A percentile compares a stretch with the other conserved stretches of the same genome.
phyloP scores from a whole-genome alignment of 1,139 yeast genomes.

The Geotrichum europaeum region DNA sequence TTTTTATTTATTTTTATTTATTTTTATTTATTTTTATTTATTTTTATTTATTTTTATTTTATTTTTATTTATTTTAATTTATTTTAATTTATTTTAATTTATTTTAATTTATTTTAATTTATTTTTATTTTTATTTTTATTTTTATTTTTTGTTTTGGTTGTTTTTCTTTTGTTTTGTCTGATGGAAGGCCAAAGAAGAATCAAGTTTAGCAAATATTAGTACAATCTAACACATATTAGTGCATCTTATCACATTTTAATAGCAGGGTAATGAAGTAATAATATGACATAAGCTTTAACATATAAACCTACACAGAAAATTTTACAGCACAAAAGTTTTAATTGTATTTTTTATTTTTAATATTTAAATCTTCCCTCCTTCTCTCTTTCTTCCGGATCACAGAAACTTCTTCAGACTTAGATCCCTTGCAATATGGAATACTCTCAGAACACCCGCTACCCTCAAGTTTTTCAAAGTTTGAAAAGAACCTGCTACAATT shows the following conservation, averaged over 20 bases:
- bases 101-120: neutral
- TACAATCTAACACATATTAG: neutral
- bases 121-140: neutral
- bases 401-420: neutral
- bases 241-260: neutral
- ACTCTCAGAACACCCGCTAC: constrained; percentile 4
- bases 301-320: neutral
- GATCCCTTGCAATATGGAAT: neutral
- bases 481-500: constrained; percentile 30
- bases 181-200: neutral
- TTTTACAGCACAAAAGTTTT: neutral
- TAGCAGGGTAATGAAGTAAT: neutral
- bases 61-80: neutral
- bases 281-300: neutral
- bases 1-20: neutral
- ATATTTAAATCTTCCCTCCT: neutral
- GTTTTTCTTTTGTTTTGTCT: neutral
- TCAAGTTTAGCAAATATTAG: neutral
- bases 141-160: neutral
- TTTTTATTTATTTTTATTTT: neutral
- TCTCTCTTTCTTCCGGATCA: neutral
- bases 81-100: neutral
- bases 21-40: neutral
- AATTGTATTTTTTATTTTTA: neutral
- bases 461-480: constrained; percentile 18